Evolutionary conservation across 345 rosid genomes (phyloP), one percentile per base, ranked within the genome.

Genomic region (Brassica napus): DNA sequence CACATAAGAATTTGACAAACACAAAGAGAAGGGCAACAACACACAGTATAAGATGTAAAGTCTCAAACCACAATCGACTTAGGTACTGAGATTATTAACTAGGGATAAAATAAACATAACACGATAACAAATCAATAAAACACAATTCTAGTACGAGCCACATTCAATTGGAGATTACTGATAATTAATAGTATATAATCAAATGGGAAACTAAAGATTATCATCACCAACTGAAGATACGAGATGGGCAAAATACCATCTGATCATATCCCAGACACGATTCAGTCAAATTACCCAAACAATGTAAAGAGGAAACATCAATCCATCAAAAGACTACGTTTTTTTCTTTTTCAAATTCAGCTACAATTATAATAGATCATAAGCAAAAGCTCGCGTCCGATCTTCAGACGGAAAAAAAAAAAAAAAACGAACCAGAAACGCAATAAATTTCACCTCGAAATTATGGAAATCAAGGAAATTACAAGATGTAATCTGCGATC

Each of bases 271-370:
- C 21, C 55, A 66, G 42, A 28, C 12, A 67, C 28, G 79, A 55
- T 74, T 61, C 44, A 74, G 30, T 30, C 62, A 73, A 52, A 74
- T 73, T n/a, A 14, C n/a, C n/a, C n/a, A n/a, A n/a, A n/a, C n/a
- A n/a, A n/a, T n/a, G n/a, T n/a, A n/a, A n/a, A n/a, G n/a, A n/a
- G n/a, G n/a, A n/a, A 6, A 65, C 44, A 47, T 75, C 65, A 73
- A 77, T 54, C 55, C 66, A 75, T 35, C 32, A 58, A 67, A 18
- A 49, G 18, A 49, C 5, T n/a, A 49, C 8, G 54, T 44, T 44
- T 44, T 49, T n/a, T 49, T n/a, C n/a, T n/a, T 55, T 64, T 47
- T 26, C 31, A 35, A 35, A 70, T 16, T 44, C 70, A 69, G 54
- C 12, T 6, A 14, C 67, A 54, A 28, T 37, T 60, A 0, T 37